Evolutionary conservation across 2,329 filamentous ascomycete genomes (phyloP), one percentile per base, ranked within the genome.

Genomic region (Sclerotinia subarctica): DNA sequence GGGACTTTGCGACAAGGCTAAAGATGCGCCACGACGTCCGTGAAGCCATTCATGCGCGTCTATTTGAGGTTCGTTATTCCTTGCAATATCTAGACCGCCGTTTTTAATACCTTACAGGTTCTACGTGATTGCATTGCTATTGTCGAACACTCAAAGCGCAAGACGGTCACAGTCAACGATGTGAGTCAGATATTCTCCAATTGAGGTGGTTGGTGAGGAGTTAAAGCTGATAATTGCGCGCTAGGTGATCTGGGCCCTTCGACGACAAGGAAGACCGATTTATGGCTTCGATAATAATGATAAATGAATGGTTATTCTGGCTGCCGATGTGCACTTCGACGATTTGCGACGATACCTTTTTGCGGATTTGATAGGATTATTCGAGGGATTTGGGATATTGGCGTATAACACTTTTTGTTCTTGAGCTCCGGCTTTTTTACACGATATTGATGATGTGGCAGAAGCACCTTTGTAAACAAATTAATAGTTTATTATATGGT

Each of bases 111-210:
- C n/a, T 13, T 32, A 5, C 26, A 67, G 65, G n/a, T 67, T 21
- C 15, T 67, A 5, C 29, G 29, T 5, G 65, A 67, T 63, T 49
- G 58, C 7, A 19, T 21, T 19, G n/a, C 51, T 3, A 79, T 84
- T 0, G 76, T 78, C 0, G 87, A 90, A 13, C 80, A 90, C 60
- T 76, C 83, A 0, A 77, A 80, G 0, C 79, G 84, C 0, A 90
- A 90, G 77, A 92, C 89, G 0, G 81, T 91, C 0, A 90, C 86
- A 0, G 80, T 86, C 0, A 77, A 80, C 0, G 89, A 92, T 71
- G 89, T 90, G 74, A 83, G 79, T 59, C 19, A 24, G 19, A n/a
- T 29, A 15, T 46, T 17, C 32, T 51, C 10, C n/a, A 11, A 42
- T 58, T 51, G 38, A 63, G 17, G 44, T 24, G 1, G 8, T 5